Evolutionary conservation across 352 stramenopile genomes (phyloP).

Genomic region (Blastocystis sp.): DNA sequence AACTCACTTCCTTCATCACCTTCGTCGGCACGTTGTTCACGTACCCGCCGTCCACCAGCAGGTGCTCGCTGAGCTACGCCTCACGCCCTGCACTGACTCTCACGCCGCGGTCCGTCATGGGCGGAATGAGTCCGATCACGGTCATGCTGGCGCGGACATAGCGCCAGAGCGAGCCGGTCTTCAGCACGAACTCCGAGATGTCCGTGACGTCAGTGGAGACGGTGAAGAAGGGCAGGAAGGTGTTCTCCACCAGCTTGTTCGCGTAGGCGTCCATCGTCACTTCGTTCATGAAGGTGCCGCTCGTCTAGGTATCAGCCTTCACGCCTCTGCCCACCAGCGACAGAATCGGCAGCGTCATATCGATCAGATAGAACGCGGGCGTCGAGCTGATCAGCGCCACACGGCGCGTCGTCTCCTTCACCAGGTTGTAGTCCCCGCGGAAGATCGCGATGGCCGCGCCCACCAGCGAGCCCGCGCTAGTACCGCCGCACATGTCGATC

Average conservation of each 20-base stretch:
- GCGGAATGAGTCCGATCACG: slow-evolving; percentile 73
- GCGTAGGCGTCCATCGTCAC: slow-evolving; percentile 70
- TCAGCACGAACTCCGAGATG: slow-evolving; percentile 79
- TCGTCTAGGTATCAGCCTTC: slow-evolving; percentile 5
- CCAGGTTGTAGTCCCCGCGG: slow-evolving; percentile 54
- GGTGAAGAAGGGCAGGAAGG: slow-evolving; percentile 88
- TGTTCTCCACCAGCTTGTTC: slow-evolving; percentile 76
- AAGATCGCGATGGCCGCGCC: slow-evolving; percentile 37
- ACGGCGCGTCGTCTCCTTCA: slow-evolving; percentile 57
- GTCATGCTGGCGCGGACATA: slow-evolving; percentile 85
- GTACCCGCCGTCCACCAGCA: slow-evolving; percentile 85
- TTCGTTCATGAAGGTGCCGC: slow-evolving; percentile 67
- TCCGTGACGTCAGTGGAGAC: slow-evolving; percentile 86
- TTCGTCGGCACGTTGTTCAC: slow-evolving; percentile 86
- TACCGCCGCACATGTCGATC: slow-evolving; percentile 88
- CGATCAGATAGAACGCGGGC: slow-evolving; percentile 55
- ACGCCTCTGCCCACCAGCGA: background rate
- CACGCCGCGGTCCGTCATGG: slow-evolving; percentile 69
- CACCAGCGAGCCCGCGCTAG: slow-evolving; percentile 72
- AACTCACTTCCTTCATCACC: slow-evolving; percentile 71
- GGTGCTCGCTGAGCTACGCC: slow-evolving; percentile 59
- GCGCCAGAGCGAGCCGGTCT: slow-evolving; percentile 82
- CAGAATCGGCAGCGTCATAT: slow-evolving; percentile 52
- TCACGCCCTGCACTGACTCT: background rate
- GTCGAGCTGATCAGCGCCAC: slow-evolving; percentile 16